Evolutionary conservation across 108 stramenopile species (phyloP), one percentile per base, ranked within the genome.

Genomic region (Pseudonitzschia delicatissima): DNA sequence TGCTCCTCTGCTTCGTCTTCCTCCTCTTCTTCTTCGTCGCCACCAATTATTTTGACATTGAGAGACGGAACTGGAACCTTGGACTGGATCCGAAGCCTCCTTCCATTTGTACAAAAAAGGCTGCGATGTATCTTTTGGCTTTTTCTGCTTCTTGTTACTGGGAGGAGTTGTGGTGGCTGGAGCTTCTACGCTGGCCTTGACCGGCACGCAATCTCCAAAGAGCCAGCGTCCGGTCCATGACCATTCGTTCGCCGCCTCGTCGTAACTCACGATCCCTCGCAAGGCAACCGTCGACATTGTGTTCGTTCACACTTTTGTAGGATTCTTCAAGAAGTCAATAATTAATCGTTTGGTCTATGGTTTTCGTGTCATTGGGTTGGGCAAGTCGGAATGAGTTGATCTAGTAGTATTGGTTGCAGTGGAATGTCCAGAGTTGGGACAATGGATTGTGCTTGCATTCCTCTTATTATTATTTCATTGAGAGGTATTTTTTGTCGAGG

Each of bases 221-320:
- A 84, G 82, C 87, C 87, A 88, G 0, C 78, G 69, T 35, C 87
- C 87, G 20, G 67, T 81, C 84, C 84, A 88, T 45, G 71, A 65
- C 87, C 87, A 88, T 51, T 67, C 50, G 26, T 59, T 20, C 17
- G 13, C 13, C 4, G 40, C 18, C 21, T 58, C 57, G 20, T 50
- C 55, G 18, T 47, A 29, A 12, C 32, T 45, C 32, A 76, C 53
- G 23, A 48, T 76, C 17, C 74, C 74, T 58, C 42, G 29, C 23
- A 76, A 31, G n/a, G 74, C 62, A 0, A 76, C 68, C 1, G 73
- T 74, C 28, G 66, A 57, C 73, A 74, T 74, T 12, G 37, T 63
- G 27, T 11, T 18, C 18, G 50, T 23, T 50, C 6, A n/a, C n/a
- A 18, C n/a, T 50, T 9, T 50, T 50, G 21, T 50, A n/a, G n/a